Base-by-base conservation (phyloP, 805 yeast species). In the Kodamaea kakaduensis region DNA sequence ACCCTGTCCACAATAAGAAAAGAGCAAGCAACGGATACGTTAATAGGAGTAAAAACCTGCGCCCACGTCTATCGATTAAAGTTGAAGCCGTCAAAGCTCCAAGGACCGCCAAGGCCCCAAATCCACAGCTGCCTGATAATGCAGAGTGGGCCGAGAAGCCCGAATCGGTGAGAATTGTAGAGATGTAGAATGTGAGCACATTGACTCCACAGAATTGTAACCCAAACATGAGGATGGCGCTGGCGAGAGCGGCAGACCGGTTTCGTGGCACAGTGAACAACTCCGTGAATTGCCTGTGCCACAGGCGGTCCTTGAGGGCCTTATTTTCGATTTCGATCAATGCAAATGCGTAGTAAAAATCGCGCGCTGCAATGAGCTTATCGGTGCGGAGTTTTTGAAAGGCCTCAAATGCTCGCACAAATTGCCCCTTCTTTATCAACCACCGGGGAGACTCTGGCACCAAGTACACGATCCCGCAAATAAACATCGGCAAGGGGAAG, bases 11-110 rank as follows among this genome's bases (percentile, higher is more conserved):
- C n/a, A 52, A 49, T 24, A 54, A 38, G 37, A 48, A 49, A 6
- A 50, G 19, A 8, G 49, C 45, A 42, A 54, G 45, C 16, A 52
- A 36, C 4, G 59, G 59, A 41, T 46, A 51, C 2, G 59, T 52
- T 6, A 46, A 39, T 8, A 54, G 41, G 33, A 54, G 39, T 35
- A 54, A 41, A 32, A 43, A 46, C 20, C 59, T 44, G 8, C 59
- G 41, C 4, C 59, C 59, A 27, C 40, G 40, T 5, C 46, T 41
- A 32, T 54, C 59, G 19, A 54, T 52, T 32, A 88, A 77, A 59
- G 73, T 77, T 45, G 85, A 73, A 0, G 95, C 94, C 30, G 52
- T 43, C 40, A 44, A 47, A 25, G 48, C 41, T 6, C 56, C 56
- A 3, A 53, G 45, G 20, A 51, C 41, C 25, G 52, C 51, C 24